phyloP scores from a whole-genome alignment of 2,329 filamentous ascomycete genomes.

The Camillea tinctor region DNA sequence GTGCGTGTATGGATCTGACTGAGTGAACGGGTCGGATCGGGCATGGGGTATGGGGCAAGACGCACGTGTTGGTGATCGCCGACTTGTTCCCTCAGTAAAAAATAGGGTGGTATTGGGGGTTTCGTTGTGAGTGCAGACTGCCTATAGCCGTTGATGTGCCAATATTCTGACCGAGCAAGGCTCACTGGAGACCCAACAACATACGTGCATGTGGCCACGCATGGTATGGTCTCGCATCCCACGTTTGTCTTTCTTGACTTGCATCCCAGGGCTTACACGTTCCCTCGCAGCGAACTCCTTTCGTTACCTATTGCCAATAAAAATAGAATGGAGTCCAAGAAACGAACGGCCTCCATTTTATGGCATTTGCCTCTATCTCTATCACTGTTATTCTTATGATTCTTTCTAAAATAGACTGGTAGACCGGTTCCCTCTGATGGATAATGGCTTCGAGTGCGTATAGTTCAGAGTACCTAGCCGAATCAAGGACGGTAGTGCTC shows the following conservation, averaged over 20 bases:
- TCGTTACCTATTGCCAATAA: background rate
- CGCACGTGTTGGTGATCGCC: background rate
- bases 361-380: background rate
- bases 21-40: background rate
- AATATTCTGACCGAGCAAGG: background rate
- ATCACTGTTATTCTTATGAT: background rate
- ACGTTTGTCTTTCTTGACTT: background rate
- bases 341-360: background rate
- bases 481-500: slow-evolving; percentile 18
- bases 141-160: background rate
- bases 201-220: background rate
- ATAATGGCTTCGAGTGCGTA: slow-evolving; percentile 12
- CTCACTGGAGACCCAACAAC: background rate
- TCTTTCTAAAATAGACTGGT: background rate
- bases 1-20: background rate
- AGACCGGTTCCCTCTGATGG: background rate
- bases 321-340: background rate
- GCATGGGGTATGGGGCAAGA: background rate
- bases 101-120: background rate
- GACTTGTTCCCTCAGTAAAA: background rate
- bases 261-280: background rate
- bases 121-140: background rate
- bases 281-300: background rate
- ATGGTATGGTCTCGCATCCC: background rate
- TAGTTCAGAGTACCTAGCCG: slow-evolving; percentile 23